Base-by-base conservation (phyloP, 805 yeast genomes). In the Lipomyces yamadae region DNA sequence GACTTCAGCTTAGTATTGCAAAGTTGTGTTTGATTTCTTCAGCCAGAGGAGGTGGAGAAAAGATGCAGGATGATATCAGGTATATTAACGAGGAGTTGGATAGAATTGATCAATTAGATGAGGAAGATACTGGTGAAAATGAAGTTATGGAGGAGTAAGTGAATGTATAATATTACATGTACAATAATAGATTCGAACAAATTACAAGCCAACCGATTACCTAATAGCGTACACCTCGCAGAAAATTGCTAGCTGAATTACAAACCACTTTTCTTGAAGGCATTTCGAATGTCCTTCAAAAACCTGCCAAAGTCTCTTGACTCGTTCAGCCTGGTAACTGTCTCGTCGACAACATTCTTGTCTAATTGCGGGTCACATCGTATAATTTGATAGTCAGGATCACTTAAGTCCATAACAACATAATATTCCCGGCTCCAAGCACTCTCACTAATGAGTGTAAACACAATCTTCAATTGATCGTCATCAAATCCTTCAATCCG, bases 1-100 rank as follows among this genome's bases (percentile, higher is more conserved):
- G 83, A 71, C 72, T 89, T 30, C 86, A 86, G 70, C 81, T 87
- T 66, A 88, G 91, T 64, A 77, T 92, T 60, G 93, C 96, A 1
- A 92, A 92, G 75, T 77, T 92, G 30, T 78, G 91, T 1, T 80
- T 85, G 1, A 73, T 90, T 24, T 87, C 87, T 0, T 24, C 24
- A 24, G 75, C 81, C 15, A 54, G 56, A 39, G 50, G 54, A 15
- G 30, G 56, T 4, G 70, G 67, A 0, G 18, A 55, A 24, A 58
- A 57, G 34, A 56, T 39, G 33, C 13, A 32, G 18, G 61, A 62
- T n/a, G 60, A 35, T 30, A 30, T 58, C 30, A 35, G 15, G 10
- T 54, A 34, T 29, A 54, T 53, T 18, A 24, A 50, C 18, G 62
- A 63, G n/a, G 18, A 52, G 53, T 35, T 55, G 48, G 48, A 42